These are phyloP conservation scores for Musa balbisiana DNA, from an alignment of 202 grass and related monocot species.

Conservation along the genomic window DNA sequence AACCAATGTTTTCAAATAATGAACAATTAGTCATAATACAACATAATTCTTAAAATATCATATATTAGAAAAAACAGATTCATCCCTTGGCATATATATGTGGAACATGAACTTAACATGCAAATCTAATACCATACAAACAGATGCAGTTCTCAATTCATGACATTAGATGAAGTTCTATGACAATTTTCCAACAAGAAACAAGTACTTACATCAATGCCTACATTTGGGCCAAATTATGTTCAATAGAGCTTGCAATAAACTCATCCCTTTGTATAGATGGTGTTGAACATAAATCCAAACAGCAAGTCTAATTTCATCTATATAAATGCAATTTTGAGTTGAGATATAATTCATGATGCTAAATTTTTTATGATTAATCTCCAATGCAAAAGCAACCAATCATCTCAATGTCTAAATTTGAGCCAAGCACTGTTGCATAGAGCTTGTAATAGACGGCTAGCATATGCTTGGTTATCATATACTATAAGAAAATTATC, in stretches of 20 bases:
- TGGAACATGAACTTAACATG: neutral
- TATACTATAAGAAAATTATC: neutral
- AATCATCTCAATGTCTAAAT: neutral
- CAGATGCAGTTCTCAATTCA: neutral
- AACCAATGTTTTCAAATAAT: neutral
- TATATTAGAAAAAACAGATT: neutral
- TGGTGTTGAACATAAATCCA: neutral
- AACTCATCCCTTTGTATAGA: neutral
- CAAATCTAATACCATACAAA: neutral
- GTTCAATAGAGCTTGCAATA: neutral
- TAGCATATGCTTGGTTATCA: neutral
- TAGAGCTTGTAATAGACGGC: neutral
- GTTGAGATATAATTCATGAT: neutral
- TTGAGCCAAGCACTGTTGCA: neutral
- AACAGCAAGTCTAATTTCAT: neutral
- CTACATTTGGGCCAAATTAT: neutral
- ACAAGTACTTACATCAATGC: neutral
- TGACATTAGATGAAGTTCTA: neutral
- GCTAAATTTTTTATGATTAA: neutral
- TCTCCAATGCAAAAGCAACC: neutral
- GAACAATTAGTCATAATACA: neutral
- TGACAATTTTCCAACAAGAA: neutral
- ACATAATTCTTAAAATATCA: neutral
- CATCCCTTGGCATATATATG: neutral
- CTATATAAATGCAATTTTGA: neutral